Evolutionary conservation across 2,329 filamentous ascomycete species (phyloP).

Genomic region (Arthrinium phaeospermum): DNA sequence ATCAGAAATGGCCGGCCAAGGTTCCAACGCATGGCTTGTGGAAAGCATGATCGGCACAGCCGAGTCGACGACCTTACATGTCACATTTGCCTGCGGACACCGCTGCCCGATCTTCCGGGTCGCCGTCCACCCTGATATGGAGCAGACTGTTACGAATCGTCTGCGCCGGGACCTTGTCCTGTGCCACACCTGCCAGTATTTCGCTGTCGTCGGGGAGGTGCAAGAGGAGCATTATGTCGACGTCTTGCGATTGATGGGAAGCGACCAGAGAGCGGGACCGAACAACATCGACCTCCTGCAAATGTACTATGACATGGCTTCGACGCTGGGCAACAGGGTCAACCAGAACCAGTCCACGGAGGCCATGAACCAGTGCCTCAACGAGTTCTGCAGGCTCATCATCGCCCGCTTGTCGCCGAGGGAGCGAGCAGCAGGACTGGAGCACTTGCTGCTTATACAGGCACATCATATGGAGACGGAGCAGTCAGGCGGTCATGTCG

Average conservation of each 20-base stretch:
- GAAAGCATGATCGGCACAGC: not conserved
- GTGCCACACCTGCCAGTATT: constrained; percentile 1
- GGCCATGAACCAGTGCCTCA: not conserved
- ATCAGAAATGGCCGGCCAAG: not conserved
- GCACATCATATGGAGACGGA: too few species aligned
- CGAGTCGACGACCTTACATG: not conserved
- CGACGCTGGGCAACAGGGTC: not conserved
- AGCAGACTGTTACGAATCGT: not conserved
- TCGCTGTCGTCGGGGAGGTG: not conserved
- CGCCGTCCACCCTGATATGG: not conserved
- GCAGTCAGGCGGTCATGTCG: not conserved
- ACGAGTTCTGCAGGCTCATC: not conserved
- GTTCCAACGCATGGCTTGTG: not conserved
- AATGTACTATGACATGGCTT: not conserved
- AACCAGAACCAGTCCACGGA: not conserved
- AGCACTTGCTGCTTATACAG: not conserved
- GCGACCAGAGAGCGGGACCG: not conserved
- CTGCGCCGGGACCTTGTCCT: not conserved
- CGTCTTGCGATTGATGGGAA: not conserved
- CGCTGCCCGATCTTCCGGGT: not conserved
- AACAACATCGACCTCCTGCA: not conserved
- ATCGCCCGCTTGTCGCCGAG: not conserved
- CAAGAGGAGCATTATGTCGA: not conserved
- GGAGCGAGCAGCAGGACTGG: not conserved
- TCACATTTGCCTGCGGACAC: not conserved